Evolutionary conservation across 1,284 basidiomycete genomes (phyloP), one percentile per base, ranked within the genome.

Genomic region (Cerrena zonata): DNA sequence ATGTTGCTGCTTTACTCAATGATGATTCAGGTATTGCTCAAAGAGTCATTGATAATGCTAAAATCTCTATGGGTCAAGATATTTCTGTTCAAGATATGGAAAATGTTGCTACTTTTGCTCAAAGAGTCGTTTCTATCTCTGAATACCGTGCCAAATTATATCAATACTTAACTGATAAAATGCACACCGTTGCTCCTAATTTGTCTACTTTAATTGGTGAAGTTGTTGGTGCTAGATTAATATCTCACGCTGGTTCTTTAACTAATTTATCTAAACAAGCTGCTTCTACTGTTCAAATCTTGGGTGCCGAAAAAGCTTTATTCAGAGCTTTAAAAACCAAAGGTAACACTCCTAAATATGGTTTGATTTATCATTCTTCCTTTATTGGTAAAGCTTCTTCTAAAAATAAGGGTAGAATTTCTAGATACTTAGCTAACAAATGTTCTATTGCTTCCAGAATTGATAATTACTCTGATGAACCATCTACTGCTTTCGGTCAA

Each of bases 281-380:
- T 21, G 95, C 95, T 7, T 94, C 91, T 67, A 99, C 95, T 1
- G 89, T 99, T 18, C 96, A 99, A 72, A 98, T 99, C 61, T 80
- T 99, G 27, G 95, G 95, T 61, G 96, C 96, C 13, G 95, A 99
- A 72, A 99, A 99, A 75, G 95, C 95, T 5, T 79, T 99, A 46
- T 99, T 99, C 82, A 80, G 96, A 56, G 96, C 95, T 2, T 77
- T 99, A 59, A 99, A 99, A 76, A 98, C 95, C 53, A 99, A 98
- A 72, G 94, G 96, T 65, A 93, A 98, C 73, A 98, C 95, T 52
- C 95, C 94, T 45, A 98, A 98, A 72, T 97, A 97, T 65, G 94
- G 94, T 61, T 77, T 97, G 47, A 96, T 98, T 64, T 98, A 95
- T 72, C 94, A 97, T 74, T 91, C 93, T 37, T 94, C 91, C 2